A percentile compares a stretch with the other conserved stretches of the same genome.
Conservation (phyloP, 371 early-diverging fungal species). For the Mucor lusitanicus region DNA sequence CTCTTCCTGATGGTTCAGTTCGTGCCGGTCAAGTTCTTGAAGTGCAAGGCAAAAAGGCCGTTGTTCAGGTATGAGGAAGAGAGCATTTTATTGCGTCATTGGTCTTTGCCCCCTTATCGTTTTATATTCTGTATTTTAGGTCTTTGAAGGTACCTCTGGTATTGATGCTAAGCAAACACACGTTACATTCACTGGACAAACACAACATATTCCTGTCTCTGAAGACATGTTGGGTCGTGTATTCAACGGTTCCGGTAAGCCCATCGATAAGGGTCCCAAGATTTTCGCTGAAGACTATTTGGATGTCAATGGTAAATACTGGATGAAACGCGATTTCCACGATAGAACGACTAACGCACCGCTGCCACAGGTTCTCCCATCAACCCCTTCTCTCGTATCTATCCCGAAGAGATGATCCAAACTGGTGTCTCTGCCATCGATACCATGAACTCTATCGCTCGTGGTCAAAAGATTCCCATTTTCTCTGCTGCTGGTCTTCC, state of each 20-base stretch:
- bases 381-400: conserved; percentile 99
- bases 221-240: conserved; percentile 99
- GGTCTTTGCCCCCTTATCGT: conserved; percentile 5
- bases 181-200: conserved; percentile 98
- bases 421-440: conserved; percentile 99
- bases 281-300: conserved; percentile 99
- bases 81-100: conserved; percentile 1
- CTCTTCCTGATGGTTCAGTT: conserved; percentile 95
- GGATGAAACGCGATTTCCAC: conserved; percentile 17
- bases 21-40: conserved; percentile 99
- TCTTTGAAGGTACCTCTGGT: conserved; percentile 99
- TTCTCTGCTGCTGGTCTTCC: conserved; percentile 99
- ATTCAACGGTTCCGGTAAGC: conserved; percentile 99
- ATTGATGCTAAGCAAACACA: conserved; percentile 98
- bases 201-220: conserved; percentile 97
- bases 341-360: neutral
- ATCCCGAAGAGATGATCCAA: conserved; percentile 99
- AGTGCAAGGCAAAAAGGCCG: conserved; percentile 97
- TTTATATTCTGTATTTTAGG: conserved; percentile 52
- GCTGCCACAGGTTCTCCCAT: conserved; percentile 82
- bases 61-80: conserved; percentile 83
- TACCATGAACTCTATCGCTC: conserved; percentile 99
- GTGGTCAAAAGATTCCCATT: conserved; percentile 99
- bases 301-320: conserved; percentile 83
- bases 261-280: conserved; percentile 99